Conservation (phyloP, 129 eudicot genomes). For the Arctium lappa region DNA sequence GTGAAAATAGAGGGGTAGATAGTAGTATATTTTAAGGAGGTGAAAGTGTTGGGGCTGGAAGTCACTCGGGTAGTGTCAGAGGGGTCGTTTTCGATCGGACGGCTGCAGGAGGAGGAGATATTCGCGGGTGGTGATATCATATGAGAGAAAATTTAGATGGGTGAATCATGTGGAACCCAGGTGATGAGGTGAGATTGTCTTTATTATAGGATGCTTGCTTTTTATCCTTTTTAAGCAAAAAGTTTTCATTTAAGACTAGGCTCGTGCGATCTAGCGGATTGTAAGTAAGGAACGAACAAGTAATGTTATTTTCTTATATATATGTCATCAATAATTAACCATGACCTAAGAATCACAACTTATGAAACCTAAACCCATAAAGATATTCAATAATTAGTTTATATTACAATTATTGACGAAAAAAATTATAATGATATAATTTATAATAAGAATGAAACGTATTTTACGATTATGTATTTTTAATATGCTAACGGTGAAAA, state of each 20-base stretch:
- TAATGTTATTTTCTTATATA: no score
- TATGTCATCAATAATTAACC: no score
- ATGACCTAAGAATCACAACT: no score
- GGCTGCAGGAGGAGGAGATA: conserved; percentile 27
- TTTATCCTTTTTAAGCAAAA: conserved; percentile 5
- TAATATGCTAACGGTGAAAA: no score
- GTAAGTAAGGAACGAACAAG: no score
- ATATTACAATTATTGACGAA: no score
- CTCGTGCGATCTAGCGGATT: no score
- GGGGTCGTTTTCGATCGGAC: conserved; percentile 35
- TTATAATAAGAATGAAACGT: no score
- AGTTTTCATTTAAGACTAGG: background rate
- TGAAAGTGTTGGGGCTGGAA: conserved; percentile 28
- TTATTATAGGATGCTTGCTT: conserved; percentile 30
- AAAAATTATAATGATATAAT: no score
- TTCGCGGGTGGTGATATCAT: conserved; percentile 23
- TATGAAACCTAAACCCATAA: no score
- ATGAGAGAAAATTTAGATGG: conserved; percentile 11
- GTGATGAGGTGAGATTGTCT: conserved; percentile 13
- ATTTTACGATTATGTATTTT: no score
- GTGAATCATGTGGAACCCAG: conserved; percentile 36
- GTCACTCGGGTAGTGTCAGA: background rate
- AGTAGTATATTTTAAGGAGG: conserved; percentile 1
- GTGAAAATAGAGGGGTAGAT: conserved; percentile 17
- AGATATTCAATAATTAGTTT: no score